Evolutionary conservation across 257 asterid species (phyloP), one percentile per base, ranked within the genome.

Genomic region (Euphrasia confusa): DNA sequence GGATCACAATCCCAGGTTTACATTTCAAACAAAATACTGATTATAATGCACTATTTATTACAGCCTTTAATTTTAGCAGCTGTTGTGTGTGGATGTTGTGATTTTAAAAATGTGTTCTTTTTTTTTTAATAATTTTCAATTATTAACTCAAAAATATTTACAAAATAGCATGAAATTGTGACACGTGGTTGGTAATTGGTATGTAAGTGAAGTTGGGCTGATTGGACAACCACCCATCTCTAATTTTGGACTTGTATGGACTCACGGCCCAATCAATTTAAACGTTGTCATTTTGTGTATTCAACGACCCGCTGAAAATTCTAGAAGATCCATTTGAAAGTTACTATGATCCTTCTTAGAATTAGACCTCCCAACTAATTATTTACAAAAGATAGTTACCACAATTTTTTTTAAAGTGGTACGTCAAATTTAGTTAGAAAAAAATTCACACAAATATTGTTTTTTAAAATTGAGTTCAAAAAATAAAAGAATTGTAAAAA

Each of bases 251-350:
- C 37, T 72, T 54, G 28, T 66, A 65, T 68, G 71, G 35, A 11
- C 18, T 33, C 61, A 33, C 30, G 62, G 26, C 32, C 63, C 37
- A 40, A 28, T 48, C 58, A 10, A n/a, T 62, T 61, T 14, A 12
- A 35, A 30, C 5, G 44, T 24, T 15, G 56, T 28, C 10, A n/a
- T 13, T 45, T 56, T 45, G 9, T 47, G n/a, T 21, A 21, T 21
- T 21, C 24, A 21, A 21, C 24, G 24, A 21, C 24, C 24, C 14
- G 7, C 15, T 32, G 3, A 2, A 59, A 10, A 54, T 65, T 73
- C 79, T 28, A 65, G 69, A 65, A 65, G 52, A 63, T 49, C 69
- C 44, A n/a, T 2, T 42, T 57, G 10, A 33, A 35, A 40, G 26
- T 24, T 54, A 55, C 63, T 27, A 3, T 21, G 10, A 5, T 39